Evolutionary conservation across 495 filamentous ascomycete species (phyloP), one percentile per base, ranked within the genome.

Genomic region (Aspergillus haitiensis): DNA sequence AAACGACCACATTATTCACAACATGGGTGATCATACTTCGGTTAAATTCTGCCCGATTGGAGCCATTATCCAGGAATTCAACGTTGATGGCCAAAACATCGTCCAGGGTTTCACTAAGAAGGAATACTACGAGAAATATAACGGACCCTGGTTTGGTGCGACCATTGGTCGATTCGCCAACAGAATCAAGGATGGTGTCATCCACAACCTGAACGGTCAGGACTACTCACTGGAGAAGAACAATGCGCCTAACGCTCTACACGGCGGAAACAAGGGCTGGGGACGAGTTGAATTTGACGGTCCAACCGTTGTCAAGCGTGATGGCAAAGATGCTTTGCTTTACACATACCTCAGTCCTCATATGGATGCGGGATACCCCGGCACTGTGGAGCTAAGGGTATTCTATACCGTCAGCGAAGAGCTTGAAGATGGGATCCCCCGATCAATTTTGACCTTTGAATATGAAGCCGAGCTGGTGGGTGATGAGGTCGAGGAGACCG

Each of bases 91-190:
- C 53, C 75, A 83, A 63, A 93, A 97, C 77, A 94, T 98, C 62
- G 93, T 97, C 15, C 87, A 92, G 64, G 84, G 84, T 46, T 97
- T 97, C 81, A 84, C 88, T 3, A 84, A 78, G 18, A 84, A 87
- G 46, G 80, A 84, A 2, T 81, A 85, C 49, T 97, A 97, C 77
- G 80, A 82, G 57, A 69, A 80, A 46, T 76, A 90, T 76, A 93
- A 96, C 75, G 72, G 72, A 15, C 85, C 90, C 15, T 90, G 84
- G 78, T 97, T 95, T 65, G 93, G 93, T 61, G 93, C 91, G 69
- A 97, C 90, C 39, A 97, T 98, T 67, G 93, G 93, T 18, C 89
- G 93, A 34, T 84, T 94, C 9, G 91, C 92, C 48, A 98, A 98
- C 74, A 88, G 93, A 27, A 84, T 97, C 70, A 84, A 83, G 52